These are phyloP conservation scores for Marchantia paleacea DNA, from an alignment of 225 moss, liverwort and hornwort species.

Conservation along the genomic window DNA sequence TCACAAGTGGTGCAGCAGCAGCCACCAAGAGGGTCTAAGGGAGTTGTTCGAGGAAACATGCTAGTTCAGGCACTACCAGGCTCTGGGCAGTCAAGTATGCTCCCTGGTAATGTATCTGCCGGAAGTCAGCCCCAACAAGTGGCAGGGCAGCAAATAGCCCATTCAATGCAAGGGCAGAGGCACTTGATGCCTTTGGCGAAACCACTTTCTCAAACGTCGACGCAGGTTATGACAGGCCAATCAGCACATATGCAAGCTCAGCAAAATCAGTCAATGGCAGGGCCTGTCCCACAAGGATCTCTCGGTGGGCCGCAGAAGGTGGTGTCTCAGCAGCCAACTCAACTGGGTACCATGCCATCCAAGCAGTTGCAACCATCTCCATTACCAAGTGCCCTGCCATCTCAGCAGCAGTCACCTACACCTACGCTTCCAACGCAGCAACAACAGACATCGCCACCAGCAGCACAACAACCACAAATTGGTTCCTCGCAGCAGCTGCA, in stretches of 20 bases:
- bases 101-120: slow-evolving; percentile 26
- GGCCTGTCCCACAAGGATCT: slow-evolving; percentile 16
- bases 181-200: slow-evolving; percentile 34
- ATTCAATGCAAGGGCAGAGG: slow-evolving; percentile 33
- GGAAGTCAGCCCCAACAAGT: slow-evolving; percentile 34
- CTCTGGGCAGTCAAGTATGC: slow-evolving; percentile 36
- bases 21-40: slow-evolving; percentile 35
- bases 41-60: slow-evolving; percentile 43
- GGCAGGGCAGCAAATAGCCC: slow-evolving; percentile 39
- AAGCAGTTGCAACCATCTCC: slow-evolving; percentile 40
- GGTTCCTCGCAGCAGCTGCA: slow-evolving; percentile 31
- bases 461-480: slow-evolving; percentile 35
- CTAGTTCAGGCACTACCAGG: slow-evolving; percentile 31
- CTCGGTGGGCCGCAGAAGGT: slow-evolving; percentile 35
- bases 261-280: slow-evolving; percentile 24
- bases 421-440: slow-evolving; percentile 29
- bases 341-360: slow-evolving; percentile 16
- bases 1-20: slow-evolving; percentile 39
- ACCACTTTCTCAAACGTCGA: slow-evolving; percentile 27
- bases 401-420: slow-evolving; percentile 30
- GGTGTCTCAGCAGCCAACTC: slow-evolving; percentile 28
- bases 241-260: slow-evolving; percentile 29
- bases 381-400: slow-evolving; percentile 6
- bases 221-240: slow-evolving; percentile 30
- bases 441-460: slow-evolving; percentile 30